Base-by-base conservation (phyloP, 495 filamentous ascomycete species). In the Annulohypoxylon moriforme region DNA sequence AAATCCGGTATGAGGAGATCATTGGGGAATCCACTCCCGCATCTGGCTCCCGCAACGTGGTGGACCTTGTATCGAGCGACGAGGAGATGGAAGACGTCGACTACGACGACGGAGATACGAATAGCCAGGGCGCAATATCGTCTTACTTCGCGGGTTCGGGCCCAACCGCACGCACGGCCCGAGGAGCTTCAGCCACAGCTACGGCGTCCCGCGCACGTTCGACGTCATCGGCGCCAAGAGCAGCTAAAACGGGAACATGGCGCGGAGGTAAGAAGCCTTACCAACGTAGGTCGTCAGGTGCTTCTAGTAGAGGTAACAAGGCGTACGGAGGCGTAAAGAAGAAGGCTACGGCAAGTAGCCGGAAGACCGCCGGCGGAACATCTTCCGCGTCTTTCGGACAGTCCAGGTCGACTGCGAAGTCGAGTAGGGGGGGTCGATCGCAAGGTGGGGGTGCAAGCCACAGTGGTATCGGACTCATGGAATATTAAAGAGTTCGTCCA, bases 31-130 rank as follows among this genome's bases (percentile, higher is more conserved):
- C 57, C 7, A 63, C 58, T 24, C 29, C n/a, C 5, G 63, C 47
- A 9, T 63, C 61, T 7, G 44, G 36, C 50, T 61, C 64, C 16
- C 82, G 85, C 68, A 89, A 89, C 67, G 86, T 94, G 18, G 90
- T 94, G 71, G 86, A 91, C 67, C 82, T 91, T 27, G 84, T 90
- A 71, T 90, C 88, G 66, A 85, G 84, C 33, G 89, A 86, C 42
- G 90, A 91, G 36, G 84, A 86, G 25, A 84, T 85, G 36, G 82
- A 82, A 29, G 77, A 82, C 20, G 83, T 85, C 44, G 80, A 81
- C 24, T 79, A 85, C 31, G 77, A 79, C 3, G 79, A 81, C 4
- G 78, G 77, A 25, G 74, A 81, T 16, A 78, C 60, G 10, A 84
- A 87, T 14, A 76, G 76, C 9, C 78, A 81, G 8, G 80, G 77